Evolutionary conservation across 805 yeast species (phyloP).

Genomic region (Wickerhamomyces hampshirensis): DNA sequence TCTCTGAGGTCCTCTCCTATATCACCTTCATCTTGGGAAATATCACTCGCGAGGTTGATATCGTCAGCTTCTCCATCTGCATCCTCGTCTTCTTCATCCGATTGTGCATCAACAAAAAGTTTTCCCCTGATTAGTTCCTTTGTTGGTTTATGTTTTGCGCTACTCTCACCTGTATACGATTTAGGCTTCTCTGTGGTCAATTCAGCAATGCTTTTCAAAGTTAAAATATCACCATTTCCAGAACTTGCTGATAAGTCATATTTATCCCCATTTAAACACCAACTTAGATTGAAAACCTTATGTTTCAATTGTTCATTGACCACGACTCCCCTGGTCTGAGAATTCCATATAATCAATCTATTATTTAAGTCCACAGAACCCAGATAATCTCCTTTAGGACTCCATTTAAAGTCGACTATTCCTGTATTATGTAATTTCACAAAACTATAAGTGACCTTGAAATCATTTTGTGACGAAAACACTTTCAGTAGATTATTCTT

Average conservation of each 20-base stretch:
- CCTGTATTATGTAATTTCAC: constrained; percentile 25
- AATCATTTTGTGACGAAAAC: constrained; percentile 23
- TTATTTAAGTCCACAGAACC: constrained; percentile 56
- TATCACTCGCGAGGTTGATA: constrained; percentile 21
- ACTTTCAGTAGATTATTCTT: constrained; percentile 42
- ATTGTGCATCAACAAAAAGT: no score
- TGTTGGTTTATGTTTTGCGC: not conserved
- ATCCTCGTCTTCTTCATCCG: constrained; percentile 24
- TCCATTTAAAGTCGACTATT: constrained; percentile 41
- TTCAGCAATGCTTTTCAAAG: constrained; percentile 24
- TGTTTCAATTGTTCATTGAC: constrained; percentile 27
- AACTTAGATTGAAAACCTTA: constrained; percentile 28
- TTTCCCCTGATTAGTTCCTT: no score
- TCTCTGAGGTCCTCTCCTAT: constrained; percentile 28
- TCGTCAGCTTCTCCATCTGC: constrained; percentile 27
- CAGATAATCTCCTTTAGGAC: constrained; percentile 54
- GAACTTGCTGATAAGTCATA: constrained; percentile 31
- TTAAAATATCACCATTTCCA: constrained; percentile 36
- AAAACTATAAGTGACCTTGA: constrained; percentile 13
- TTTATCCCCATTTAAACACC: constrained; percentile 27
- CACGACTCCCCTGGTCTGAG: constrained; percentile 30
- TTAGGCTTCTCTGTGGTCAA: constrained; percentile 14
- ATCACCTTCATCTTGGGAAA: constrained; percentile 16
- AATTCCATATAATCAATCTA: constrained; percentile 52
- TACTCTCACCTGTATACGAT: not conserved